These are phyloP conservation scores for Omphalea diandra DNA, from an alignment of 441 rosid genomes.

Conservation along the genomic window DNA sequence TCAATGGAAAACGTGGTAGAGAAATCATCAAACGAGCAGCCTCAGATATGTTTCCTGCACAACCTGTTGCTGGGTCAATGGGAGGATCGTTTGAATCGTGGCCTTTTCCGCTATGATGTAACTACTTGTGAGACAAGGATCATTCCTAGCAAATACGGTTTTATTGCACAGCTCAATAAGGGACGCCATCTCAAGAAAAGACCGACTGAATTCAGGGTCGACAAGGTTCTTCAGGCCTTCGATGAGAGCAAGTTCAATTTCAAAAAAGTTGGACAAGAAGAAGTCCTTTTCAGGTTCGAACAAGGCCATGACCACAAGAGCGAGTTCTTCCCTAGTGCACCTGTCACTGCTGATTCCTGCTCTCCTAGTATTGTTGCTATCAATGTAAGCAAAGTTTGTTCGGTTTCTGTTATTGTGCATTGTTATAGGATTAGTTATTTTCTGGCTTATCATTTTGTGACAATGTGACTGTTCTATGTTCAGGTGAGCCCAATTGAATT, in stretches of 20 bases:
- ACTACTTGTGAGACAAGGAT: conserved; percentile 77
- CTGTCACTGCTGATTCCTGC: conserved; percentile 53
- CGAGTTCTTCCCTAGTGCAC: conserved; percentile 62
- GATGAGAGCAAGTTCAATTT: conserved; percentile 81
- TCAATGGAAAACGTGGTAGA: background rate
- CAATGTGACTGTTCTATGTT: background rate
- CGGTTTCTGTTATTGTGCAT: background rate
- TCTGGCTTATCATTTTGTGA: background rate
- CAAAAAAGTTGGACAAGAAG: conserved; percentile 88
- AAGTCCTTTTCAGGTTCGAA: conserved; percentile 77
- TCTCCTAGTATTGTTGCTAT: conserved; percentile 85
- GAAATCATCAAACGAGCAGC: conserved; percentile 9
- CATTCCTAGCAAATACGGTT: conserved; percentile 64
- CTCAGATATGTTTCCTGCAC: conserved; percentile 13
- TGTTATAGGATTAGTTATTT: background rate
- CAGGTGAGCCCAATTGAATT: conserved; percentile 96
- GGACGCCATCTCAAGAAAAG: conserved; percentile 94
- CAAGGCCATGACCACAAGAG: conserved; percentile 57
- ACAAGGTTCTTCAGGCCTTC: conserved; percentile 79
- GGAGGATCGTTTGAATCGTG: conserved; percentile 68
- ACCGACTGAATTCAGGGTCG: conserved; percentile 76
- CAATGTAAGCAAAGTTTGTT: no score
- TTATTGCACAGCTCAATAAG: conserved; percentile 82
- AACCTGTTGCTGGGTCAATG: conserved; percentile 42
- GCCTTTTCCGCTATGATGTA: conserved; percentile 81